Conservation (phyloP, 163 green algal genomes). For the Volvox carteri region DNA sequence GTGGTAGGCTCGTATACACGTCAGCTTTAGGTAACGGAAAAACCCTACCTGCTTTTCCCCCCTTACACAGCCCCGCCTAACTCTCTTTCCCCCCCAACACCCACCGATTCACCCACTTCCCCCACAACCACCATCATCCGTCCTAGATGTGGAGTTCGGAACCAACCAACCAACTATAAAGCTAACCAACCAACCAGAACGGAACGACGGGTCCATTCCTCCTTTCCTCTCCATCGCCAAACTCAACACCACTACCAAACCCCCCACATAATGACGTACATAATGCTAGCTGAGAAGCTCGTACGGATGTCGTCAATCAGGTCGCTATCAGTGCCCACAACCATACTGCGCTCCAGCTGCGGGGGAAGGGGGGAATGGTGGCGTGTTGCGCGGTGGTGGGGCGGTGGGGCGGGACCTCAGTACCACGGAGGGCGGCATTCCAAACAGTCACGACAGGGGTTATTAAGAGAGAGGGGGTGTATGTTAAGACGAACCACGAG, state of each 20-base stretch:
- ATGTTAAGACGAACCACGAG: background rate
- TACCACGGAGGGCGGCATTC: too few relatives aligned
- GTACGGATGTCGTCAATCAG: conserved; percentile 49
- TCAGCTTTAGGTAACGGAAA: too few relatives aligned
- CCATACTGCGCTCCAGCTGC: conserved; percentile 49
- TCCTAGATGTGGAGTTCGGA: too few relatives aligned
- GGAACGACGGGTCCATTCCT: background rate
- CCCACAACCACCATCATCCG: background rate
- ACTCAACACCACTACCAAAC: background rate
- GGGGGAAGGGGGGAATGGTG: background rate
- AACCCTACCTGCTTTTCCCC: too few relatives aligned
- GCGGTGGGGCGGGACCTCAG: background rate
- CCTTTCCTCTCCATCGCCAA: background rate
- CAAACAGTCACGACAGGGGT: too few relatives aligned
- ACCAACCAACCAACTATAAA: background rate
- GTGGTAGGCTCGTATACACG: too few relatives aligned
- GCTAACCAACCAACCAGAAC: background rate
- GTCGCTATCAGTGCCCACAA: conserved; percentile 23
- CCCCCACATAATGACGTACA: background rate
- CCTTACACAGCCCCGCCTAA: too few relatives aligned
- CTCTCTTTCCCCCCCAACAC: background rate
- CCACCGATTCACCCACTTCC: background rate
- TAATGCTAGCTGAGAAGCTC: conserved; percentile 43
- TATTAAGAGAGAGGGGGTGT: too few relatives aligned
- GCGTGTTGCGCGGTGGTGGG: too few relatives aligned